These are phyloP conservation scores for Adansonia gregorii DNA, from an alignment of 441 rosid genomes.

Conservation along the genomic window DNA sequence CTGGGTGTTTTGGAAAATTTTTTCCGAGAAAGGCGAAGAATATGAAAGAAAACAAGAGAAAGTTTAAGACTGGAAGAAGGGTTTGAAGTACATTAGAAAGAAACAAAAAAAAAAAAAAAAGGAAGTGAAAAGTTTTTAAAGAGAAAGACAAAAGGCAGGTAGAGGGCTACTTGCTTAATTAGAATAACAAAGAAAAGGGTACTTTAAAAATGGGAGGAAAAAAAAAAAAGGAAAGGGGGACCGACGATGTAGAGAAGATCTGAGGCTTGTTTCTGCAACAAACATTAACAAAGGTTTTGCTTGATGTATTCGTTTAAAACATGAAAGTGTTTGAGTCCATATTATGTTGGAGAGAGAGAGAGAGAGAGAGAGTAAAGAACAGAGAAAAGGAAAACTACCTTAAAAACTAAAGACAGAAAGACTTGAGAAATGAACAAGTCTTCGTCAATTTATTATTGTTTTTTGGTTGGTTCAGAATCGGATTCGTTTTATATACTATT, in stretches of 20 bases:
- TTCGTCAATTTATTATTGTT: background rate
- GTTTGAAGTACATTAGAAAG: background rate
- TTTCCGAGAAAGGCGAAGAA: constrained; percentile 8
- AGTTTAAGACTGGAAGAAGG: background rate
- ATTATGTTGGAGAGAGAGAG: background rate
- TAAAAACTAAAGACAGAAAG: background rate
- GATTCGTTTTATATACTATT: background rate
- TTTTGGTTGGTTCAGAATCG: background rate
- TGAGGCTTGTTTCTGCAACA: background rate
- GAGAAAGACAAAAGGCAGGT: background rate
- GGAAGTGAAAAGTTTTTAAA: background rate
- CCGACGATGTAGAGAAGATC: background rate
- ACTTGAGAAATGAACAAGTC: background rate
- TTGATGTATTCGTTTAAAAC: background rate
- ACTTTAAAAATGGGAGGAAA: background rate
- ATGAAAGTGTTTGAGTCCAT: constrained; percentile 12
- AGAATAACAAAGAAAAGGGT: too few relatives aligned
- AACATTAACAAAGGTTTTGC: background rate
- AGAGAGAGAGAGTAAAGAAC: background rate
- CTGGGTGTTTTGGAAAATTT: background rate
- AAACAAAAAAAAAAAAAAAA: background rate
- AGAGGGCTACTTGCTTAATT: too few relatives aligned
- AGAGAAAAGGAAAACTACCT: background rate
- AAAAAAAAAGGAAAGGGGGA: background rate
- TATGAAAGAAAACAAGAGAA: constrained; percentile 9